phyloP scores from a whole-genome alignment of 805 yeast genomes.

The Ogataea zsoltii region DNA sequence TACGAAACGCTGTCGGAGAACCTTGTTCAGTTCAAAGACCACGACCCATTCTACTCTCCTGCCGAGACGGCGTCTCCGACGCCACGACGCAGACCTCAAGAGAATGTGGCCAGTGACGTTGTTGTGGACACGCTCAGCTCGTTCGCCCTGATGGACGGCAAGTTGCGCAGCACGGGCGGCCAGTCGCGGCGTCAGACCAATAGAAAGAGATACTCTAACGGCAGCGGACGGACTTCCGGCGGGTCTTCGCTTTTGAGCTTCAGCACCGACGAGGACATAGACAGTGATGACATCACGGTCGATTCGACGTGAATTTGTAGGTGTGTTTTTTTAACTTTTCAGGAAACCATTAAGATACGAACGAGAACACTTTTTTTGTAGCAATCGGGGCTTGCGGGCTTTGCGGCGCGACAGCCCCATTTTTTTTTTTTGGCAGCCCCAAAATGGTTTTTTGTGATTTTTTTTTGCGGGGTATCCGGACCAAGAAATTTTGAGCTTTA shows the following conservation, averaged over 20 bases:
- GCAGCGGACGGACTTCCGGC: constrained; percentile 7
- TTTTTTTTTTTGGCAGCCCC: too few relatives aligned
- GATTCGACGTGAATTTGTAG: not conserved
- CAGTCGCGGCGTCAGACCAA: not conserved
- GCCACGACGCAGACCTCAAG: not conserved
- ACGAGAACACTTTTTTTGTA: not conserved
- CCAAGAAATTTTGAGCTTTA: too few relatives aligned
- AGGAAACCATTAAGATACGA: not conserved
- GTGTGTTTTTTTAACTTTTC: not conserved
- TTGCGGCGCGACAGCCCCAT: too few relatives aligned
- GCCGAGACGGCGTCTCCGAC: not conserved
- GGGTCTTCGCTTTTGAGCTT: constrained; percentile 5
- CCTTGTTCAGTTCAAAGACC: constrained; percentile 19
- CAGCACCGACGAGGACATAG: constrained; percentile 8
- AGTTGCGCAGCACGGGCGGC: constrained; percentile 8
- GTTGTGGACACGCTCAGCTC: constrained; percentile 24
- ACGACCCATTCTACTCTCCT: constrained; percentile 2
- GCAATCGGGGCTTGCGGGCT: too few relatives aligned
- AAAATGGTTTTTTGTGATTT: too few relatives aligned
- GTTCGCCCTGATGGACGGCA: constrained; percentile 19
- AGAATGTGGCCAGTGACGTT: constrained; percentile 7
- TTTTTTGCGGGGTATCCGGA: too few relatives aligned
- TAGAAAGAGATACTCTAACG: constrained; percentile 5
- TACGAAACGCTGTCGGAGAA: constrained; percentile 26
- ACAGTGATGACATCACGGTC: constrained; percentile 4